Percentiles rank a stretch among this genome's conserved stretches.
Conservation (phyloP, 345 rosid species). For the Hirschfeldia incana region DNA sequence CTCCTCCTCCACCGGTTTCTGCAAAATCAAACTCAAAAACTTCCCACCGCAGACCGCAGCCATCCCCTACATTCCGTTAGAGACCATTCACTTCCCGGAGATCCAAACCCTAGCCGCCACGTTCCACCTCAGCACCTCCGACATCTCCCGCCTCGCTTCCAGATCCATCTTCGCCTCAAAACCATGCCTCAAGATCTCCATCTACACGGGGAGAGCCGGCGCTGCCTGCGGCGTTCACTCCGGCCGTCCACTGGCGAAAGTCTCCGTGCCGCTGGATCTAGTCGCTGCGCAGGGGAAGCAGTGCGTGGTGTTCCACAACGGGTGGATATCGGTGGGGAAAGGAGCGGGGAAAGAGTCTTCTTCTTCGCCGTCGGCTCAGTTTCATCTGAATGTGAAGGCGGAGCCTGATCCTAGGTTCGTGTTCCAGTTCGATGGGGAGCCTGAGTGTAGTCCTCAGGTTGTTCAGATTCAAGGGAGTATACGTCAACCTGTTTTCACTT, state of each 20-base stretch:
- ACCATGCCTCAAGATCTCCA: constrained; percentile 53
- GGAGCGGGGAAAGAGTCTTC: constrained; percentile 45
- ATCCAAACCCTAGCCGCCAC: constrained; percentile 56
- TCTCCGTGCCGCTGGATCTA: constrained; percentile 76
- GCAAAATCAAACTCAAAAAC: constrained; percentile 70
- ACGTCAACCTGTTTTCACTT: constrained; percentile 89
- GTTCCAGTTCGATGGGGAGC: constrained; percentile 93
- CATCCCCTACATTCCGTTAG: constrained; percentile 64
- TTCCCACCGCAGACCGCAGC: constrained; percentile 64
- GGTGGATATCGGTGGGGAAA: constrained; percentile 77
- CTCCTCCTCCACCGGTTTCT: constrained; percentile 76
- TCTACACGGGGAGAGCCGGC: constrained; percentile 74
- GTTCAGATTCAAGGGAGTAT: constrained; percentile 84
- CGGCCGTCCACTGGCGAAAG: constrained; percentile 68
- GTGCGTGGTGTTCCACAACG: constrained; percentile 64
- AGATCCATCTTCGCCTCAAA: constrained; percentile 66
- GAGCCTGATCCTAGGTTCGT: constrained; percentile 96
- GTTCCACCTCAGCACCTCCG: constrained; percentile 71
- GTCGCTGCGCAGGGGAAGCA: constrained; percentile 55
- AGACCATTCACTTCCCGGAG: constrained; percentile 45
- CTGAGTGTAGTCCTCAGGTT: constrained; percentile 95
- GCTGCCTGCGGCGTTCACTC: constrained; percentile 71
- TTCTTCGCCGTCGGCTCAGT: constrained; percentile 25
- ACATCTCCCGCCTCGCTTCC: constrained; percentile 53
- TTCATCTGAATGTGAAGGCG: constrained; percentile 73